Evolutionary conservation across 2,329 filamentous ascomycete species (phyloP).

Genomic region (Beauveria varroae): DNA sequence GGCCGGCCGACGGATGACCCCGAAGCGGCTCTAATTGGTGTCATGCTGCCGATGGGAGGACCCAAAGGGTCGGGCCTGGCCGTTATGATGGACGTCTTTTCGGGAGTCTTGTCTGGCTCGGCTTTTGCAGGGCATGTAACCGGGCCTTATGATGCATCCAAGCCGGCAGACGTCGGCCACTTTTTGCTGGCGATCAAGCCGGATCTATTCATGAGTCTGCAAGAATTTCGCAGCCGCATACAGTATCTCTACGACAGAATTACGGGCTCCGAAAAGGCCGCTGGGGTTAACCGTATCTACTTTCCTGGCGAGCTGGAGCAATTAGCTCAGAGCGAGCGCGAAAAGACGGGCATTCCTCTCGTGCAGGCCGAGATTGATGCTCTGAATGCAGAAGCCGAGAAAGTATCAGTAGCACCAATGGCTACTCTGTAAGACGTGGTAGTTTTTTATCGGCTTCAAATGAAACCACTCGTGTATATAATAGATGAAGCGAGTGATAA

Average conservation of each 20-base stretch:
- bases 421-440: background rate
- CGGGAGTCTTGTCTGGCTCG: conserved; percentile 67
- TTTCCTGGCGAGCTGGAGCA: conserved; percentile 58
- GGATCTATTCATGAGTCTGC: conserved; percentile 63
- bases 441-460: background rate
- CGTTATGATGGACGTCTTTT: conserved; percentile 88
- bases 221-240: conserved; percentile 61
- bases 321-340: conserved; percentile 41
- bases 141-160: conserved; percentile 65
- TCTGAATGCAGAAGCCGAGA: conserved; percentile 45
- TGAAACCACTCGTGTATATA: background rate
- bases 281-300: conserved; percentile 50
- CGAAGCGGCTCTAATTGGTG: conserved; percentile 59
- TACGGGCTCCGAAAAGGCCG: conserved; percentile 44
- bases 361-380: conserved; percentile 48
- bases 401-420: conserved; percentile 28
- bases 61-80: conserved; percentile 71
- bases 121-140: conserved; percentile 74
- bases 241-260: conserved; percentile 47
- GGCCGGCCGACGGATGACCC: conserved; percentile 67
- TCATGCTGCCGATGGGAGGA: conserved; percentile 82
- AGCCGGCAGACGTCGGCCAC: conserved; percentile 64
- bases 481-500: background rate
- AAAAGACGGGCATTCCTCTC: conserved; percentile 50
- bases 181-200: conserved; percentile 67